Base-by-base conservation (phyloP, 192 early-diverging fungal genomes). In the Geranomyces michiganensis region DNA sequence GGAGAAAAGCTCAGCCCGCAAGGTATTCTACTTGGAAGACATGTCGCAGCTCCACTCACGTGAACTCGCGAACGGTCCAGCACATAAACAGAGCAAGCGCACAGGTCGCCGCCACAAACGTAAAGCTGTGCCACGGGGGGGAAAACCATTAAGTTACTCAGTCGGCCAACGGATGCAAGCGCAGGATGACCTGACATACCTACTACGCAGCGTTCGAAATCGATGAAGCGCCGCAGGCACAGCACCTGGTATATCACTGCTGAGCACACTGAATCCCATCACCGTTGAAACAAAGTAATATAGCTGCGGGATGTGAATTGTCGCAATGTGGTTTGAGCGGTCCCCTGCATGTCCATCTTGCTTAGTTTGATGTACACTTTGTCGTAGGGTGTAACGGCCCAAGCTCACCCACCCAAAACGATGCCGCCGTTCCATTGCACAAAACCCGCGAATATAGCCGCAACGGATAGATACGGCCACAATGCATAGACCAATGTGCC, bases 391-490 rank as follows among this genome's bases (percentile, higher is more conserved):
- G 15, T 27, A 27, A 71, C 9, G 19, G 17, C 0, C 26, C 14
- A 29, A 59, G n/a, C n/a, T 13, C 32, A 68, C 30, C 24, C 70
- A 77, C 90, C 94, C 7, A 98, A 75, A 26, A 93, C 94, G 53
- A 98, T 93, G 4, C 95, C 92, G 0, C 81, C 82, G 72, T 96
- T 96, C 79, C 81, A 90, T 17, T 80, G 53, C 0, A 98, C 71
- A 82, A 94, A 98, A 4, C 30, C 77, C 0, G 56, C 78, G 86
- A 96, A 94, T 0, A 70, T 43, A 1, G 49, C 45, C 0, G 84
- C 66, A 1, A 86, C 65, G 0, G 86, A 29, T 4, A 89, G 2
- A 67, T 84, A 92, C 1, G 90, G 83, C 59, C 80, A 73, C 0
- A 90, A 46, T 27, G 60, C 49, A 26, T 58, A 41, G 12, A 82